A percentile compares a stretch with the other conserved stretches of the same genome.
phyloP scores from a whole-genome alignment of 345 rosid species.

The Mercurialis annua region DNA sequence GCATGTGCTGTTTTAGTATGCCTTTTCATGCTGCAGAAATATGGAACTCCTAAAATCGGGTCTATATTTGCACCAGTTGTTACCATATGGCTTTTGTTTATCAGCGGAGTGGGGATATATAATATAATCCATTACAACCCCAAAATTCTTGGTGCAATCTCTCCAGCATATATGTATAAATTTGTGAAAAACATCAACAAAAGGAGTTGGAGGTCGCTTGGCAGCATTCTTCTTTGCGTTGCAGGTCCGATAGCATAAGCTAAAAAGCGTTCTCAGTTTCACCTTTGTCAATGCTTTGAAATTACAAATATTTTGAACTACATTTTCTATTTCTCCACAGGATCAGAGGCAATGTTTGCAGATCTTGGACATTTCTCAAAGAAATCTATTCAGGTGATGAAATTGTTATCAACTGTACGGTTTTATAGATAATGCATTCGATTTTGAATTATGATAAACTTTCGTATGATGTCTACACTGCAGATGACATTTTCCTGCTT shows the following conservation, averaged over 20 bases:
- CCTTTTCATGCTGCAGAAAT: constrained; percentile 59
- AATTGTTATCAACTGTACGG: not conserved
- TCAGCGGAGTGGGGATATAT: constrained; percentile 48
- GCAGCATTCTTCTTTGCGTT: constrained; percentile 50
- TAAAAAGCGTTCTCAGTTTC: not conserved
- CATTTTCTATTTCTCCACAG: constrained; percentile 24
- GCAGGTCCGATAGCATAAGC: constrained; percentile 42
- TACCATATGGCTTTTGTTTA: constrained; percentile 50
- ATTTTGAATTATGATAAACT: not conserved
- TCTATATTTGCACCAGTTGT: constrained; percentile 49
- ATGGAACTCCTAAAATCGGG: constrained; percentile 50
- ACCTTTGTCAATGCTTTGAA: not conserved
- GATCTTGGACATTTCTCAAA: constrained; percentile 63
- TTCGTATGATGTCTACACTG: constrained; percentile 15
- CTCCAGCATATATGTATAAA: constrained; percentile 44
- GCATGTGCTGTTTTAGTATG: constrained; percentile 53
- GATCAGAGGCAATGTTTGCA: constrained; percentile 67
- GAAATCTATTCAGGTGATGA: constrained; percentile 48
- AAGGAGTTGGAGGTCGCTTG: constrained; percentile 42
- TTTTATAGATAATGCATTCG: not conserved
- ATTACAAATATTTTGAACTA: not conserved
- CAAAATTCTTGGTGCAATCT: constrained; percentile 36
- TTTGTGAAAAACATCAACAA: constrained; percentile 29
- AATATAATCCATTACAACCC: constrained; percentile 36
- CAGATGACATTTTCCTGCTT: constrained; percentile 49